A percentile compares a stretch with the other conserved stretches of the same genome.
Conservation (phyloP, 2,329 filamentous ascomycete species). For the Colletotrichum sp. region DNA sequence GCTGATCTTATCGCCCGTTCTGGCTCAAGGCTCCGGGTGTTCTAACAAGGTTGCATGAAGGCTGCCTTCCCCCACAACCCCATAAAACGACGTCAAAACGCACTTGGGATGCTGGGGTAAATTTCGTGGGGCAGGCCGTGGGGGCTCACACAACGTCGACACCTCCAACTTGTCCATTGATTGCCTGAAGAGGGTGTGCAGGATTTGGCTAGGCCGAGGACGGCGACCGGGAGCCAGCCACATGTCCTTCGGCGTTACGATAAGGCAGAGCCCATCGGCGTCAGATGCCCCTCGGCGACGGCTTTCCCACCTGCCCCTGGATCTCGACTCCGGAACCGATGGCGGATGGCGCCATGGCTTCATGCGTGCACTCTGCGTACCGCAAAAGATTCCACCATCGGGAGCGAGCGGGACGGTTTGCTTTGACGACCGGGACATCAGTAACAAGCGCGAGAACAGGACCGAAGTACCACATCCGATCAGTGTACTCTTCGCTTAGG, state of each 20-base stretch:
- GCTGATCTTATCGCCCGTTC: slow-evolving; percentile 3
- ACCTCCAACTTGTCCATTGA: neutral
- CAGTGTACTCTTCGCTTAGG: neutral
- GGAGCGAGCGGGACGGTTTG: neutral
- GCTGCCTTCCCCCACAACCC: slow-evolving; percentile 19
- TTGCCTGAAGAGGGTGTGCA: slow-evolving; percentile 9
- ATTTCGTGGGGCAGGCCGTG: slow-evolving; percentile 15
- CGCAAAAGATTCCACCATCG: neutral
- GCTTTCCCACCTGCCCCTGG: neutral
- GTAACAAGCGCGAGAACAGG: neutral
- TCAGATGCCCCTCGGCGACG: neutral
- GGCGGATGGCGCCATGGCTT: neutral
- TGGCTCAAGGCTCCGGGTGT: slow-evolving; percentile 2
- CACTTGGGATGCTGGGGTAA: slow-evolving; percentile 9
- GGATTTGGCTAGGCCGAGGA: neutral
- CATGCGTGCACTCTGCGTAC: neutral
- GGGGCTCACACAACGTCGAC: slow-evolving; percentile 16
- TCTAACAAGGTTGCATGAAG: slow-evolving; percentile 20
- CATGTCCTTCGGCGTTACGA: slow-evolving; percentile 7
- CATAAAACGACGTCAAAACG: slow-evolving; percentile 23
- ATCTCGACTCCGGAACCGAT: neutral
- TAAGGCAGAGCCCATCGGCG: neutral
- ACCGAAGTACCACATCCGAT: neutral
- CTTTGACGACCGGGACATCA: neutral
- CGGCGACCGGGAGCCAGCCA: neutral